Evolutionary conservation across 495 filamentous ascomycete genomes (phyloP).

Genomic region (Evansstolkia leycettana): DNA sequence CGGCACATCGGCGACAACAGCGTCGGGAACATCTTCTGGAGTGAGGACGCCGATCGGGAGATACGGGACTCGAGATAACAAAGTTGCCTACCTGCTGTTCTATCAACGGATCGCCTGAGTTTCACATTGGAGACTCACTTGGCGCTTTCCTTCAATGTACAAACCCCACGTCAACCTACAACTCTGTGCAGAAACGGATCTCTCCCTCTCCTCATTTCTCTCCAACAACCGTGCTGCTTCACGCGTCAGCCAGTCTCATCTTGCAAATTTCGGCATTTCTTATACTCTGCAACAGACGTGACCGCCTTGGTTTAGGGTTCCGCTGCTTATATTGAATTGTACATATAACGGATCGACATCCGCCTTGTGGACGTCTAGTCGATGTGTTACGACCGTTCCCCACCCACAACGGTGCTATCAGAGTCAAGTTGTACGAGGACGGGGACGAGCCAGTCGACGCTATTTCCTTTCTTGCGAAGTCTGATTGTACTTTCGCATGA

Average conservation of each 20-base stretch:
- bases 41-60: constrained; percentile 50
- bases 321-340: constrained; percentile 7
- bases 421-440: too few relatives aligned
- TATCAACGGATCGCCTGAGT: constrained; percentile 60
- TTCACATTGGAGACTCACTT: too few relatives aligned
- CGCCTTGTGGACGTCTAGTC: constrained; percentile 1
- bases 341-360: constrained; percentile 6
- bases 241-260: too few relatives aligned
- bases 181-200: not conserved
- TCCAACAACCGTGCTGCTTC: not conserved
- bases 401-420: not conserved
- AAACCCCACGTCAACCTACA: not conserved
- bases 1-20: constrained; percentile 37
- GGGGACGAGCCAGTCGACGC: too few relatives aligned
- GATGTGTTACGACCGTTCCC: not conserved
- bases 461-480: too few relatives aligned
- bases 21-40: constrained; percentile 30
- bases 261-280: too few relatives aligned
- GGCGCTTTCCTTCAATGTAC: not conserved
- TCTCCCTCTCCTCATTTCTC: not conserved
- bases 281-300: too few relatives aligned
- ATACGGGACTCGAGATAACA: constrained; percentile 75
- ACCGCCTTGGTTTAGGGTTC: not conserved
- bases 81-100: constrained; percentile 92
- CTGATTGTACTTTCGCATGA: too few relatives aligned